Evolutionary conservation across 441 rosid genomes (phyloP).

Genomic region (Eruca vesicaria): DNA sequence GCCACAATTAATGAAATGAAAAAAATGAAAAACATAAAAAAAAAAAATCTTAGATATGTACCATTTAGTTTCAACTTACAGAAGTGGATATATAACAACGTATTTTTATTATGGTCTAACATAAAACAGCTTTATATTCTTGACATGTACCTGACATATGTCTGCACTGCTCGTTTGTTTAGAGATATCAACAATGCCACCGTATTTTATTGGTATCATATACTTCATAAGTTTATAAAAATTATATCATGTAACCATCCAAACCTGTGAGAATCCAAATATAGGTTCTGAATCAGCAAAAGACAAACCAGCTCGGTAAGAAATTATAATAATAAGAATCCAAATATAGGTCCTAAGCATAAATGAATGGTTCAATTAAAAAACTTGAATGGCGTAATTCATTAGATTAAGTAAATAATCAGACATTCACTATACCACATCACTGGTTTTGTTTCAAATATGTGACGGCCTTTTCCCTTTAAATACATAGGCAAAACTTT

Average conservation of each 20-base stretch:
- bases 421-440: background rate
- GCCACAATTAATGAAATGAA: background rate
- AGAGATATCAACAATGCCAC: slow-evolving; percentile 12
- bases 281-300: background rate
- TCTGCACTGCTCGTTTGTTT: background rate
- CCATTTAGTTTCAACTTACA: background rate
- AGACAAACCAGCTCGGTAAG: background rate
- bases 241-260: background rate
- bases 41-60: background rate
- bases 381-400: background rate
- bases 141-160: slow-evolving; percentile 6
- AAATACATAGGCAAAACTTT: background rate
- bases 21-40: background rate
- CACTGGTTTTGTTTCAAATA: background rate
- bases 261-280: background rate
- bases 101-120: background rate
- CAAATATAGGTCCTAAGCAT: background rate
- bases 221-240: background rate
- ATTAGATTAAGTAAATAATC: background rate
- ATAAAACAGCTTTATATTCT: background rate
- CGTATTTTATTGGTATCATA: background rate
- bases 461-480: background rate
- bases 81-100: slow-evolving; percentile 20
- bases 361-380: background rate
- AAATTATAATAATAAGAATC: slow-evolving; percentile 1